A percentile compares a stretch with the other conserved stretches of the same genome.
These are phyloP conservation scores for Telfairia occidentalis DNA, from an alignment of 331 rosid species.

Conservation along the genomic window DNA sequence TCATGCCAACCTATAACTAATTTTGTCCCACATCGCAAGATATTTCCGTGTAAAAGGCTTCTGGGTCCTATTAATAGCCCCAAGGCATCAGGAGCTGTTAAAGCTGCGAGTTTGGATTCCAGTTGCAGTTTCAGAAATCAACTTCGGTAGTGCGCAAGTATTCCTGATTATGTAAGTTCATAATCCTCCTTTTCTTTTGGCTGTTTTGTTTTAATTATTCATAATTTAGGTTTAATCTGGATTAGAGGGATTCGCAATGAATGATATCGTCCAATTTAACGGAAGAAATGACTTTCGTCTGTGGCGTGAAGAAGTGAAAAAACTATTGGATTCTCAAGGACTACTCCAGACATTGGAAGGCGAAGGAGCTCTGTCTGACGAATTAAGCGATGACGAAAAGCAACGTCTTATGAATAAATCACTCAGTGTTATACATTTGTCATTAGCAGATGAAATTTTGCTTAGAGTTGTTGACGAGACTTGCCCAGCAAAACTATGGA, in stretches of 20 bases:
- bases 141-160: too few species aligned
- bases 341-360: background rate
- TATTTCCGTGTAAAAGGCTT: background rate
- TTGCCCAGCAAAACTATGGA: background rate
- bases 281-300: conserved; percentile 24
- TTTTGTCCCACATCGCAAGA: background rate
- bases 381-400: background rate
- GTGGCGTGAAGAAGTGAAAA: background rate
- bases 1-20: too few species aligned
- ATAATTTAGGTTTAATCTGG: background rate
- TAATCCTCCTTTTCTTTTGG: background rate
- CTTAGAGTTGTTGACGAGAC: background rate
- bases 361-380: background rate
- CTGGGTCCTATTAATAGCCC: background rate
- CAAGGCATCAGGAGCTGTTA: too few species aligned
- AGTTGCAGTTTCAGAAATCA: too few species aligned
- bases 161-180: background rate
- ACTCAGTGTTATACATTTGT: background rate
- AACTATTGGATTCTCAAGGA: background rate
- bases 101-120: too few species aligned
- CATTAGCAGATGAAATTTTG: background rate
- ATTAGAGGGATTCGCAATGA: background rate
- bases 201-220: too few species aligned
- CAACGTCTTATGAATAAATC: background rate
- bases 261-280: conserved; percentile 18